phyloP scores from a whole-genome alignment of 768 basidiomycete genomes.

The Macrolepiota albuminosa region DNA sequence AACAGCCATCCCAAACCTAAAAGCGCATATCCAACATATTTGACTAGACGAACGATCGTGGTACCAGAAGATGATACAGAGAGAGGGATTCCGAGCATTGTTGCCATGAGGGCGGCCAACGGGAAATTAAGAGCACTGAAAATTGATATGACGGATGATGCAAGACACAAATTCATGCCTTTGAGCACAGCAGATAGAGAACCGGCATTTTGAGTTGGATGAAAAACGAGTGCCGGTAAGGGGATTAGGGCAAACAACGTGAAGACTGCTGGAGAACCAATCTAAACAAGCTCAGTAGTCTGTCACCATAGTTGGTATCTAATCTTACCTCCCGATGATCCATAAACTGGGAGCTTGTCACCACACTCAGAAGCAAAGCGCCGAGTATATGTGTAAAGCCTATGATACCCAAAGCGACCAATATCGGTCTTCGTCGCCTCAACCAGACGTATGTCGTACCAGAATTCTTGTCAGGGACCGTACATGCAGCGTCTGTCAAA shows the following conservation, averaged over 20 bases:
- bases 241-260: constrained; percentile 27
- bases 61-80: constrained; percentile 32
- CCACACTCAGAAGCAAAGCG: constrained; percentile 39
- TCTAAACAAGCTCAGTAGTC: constrained; percentile 11
- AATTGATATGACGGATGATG: constrained; percentile 82
- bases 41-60: constrained; percentile 19
- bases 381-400: constrained; percentile 54
- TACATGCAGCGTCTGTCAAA: constrained; percentile 71
- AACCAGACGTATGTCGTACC: constrained; percentile 30
- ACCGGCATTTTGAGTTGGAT: constrained; percentile 23
- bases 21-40: constrained; percentile 35
- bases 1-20: constrained; percentile 61
- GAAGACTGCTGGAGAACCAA: constrained; percentile 24
- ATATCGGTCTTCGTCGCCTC: constrained; percentile 47
- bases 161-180: constrained; percentile 72
- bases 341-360: constrained; percentile 43
- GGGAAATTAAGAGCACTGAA: constrained; percentile 91
- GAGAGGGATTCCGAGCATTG: constrained; percentile 65
- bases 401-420: constrained; percentile 50
- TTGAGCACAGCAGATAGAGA: constrained; percentile 53
- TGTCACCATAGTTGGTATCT: background rate
- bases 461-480: constrained; percentile 17
- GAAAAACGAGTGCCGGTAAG: constrained; percentile 23
- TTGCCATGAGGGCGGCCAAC: constrained; percentile 68
- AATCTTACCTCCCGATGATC: constrained; percentile 34